Base-by-base conservation (phyloP, 2,329 filamentous ascomycete species). In the Diaporthe nobilis region DNA sequence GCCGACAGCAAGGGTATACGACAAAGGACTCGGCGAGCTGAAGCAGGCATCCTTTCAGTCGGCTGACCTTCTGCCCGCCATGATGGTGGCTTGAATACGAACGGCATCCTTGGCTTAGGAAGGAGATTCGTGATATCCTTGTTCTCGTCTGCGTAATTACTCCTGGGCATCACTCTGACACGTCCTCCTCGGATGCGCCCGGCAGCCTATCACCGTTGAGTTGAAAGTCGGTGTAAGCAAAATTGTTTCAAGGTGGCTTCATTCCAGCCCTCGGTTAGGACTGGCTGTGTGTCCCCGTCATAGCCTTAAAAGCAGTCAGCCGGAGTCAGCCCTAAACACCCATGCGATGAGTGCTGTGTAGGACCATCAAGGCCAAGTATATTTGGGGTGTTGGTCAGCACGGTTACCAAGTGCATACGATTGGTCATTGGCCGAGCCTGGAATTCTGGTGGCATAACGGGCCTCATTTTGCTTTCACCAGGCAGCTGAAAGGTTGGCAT, bases 271-370 rank as follows among this genome's bases (percentile, higher is more conserved):
- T 70, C 2, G 22, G 8, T n/a, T 10, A 55, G 53, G 53, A 28
- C 53, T 17, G 65, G 49, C 34, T 42, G 34, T 20, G 49, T 53
- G 49, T n/a, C 12, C 65, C 49, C 49, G n/a, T 37, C 49, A 42
- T 49, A 70, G 65, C 49, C 49, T 55, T 70, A 20, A 55, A 53
- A 31, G 65, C 65, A 70, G 65, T 70, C 65, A 70, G 47, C 65
- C 65, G 65, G 49, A 70, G 65, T 70, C 65, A 70, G 65, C 65
- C 65, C 65, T 70, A 70, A 70, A 9, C 8, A 51, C 7, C 65
- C 65, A 55, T 28, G 34, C 65, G 49, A 25, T 39, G n/a, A 70
- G 17, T 22, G 8, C n/a, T 22, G 17, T 17, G 34, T 39, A 42
- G 34, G 34, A 22, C 49, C n/a, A 34, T 15, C 4, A 12, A 20